Base-by-base conservation (phyloP, 2,329 filamentous ascomycete genomes). In the Colletotrichum gloeosporioides region DNA sequence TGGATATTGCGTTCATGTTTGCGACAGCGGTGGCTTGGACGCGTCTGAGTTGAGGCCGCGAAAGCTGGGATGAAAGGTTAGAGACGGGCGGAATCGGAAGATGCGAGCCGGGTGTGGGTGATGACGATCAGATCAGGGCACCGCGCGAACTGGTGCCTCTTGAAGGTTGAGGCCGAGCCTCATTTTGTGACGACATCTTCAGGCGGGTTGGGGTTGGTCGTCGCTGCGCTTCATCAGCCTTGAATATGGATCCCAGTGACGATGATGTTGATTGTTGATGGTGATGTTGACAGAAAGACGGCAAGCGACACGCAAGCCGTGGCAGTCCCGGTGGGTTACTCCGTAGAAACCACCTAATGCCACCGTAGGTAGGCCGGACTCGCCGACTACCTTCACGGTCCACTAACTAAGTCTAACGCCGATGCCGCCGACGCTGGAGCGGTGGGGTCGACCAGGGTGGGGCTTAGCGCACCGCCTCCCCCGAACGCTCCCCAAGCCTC, bases 391-490 rank as follows among this genome's bases (percentile, higher is more conserved):
- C 9, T 49, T 49, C 39, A 22, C 22, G 22, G 22, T 22, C 22
- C 22, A 49, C 39, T n/a, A 49, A 49, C 18, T n/a, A 18, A 22
- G 22, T 22, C 22, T 49, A 70, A 64, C 59, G 61, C 72, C 61
- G 72, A 75, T 65, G 53, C 55, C 16, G 44, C 44, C 44, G 44
- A 53, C 44, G n/a, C 12, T 49, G 57, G 68, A 70, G 22, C 44
- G 55, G 63, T 53, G 53, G 62, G 18, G 57, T 73, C 73, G n/a
- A 64, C 32, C 16, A 64, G 68, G 29, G 39, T 53, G 69, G 62
- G 39, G 63, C 64, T 57, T 55, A 49, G 73, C 27, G 73, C 73
- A 73, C 73, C 57, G 73, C 69, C 69, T 68, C 73, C 63, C 57
- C 61, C 61, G 69, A 36, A 32, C n/a, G 39, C 68, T 22, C 36